Evolutionary conservation across 495 filamentous ascomycete genomes (phyloP).

Genomic region (Tricharina praecox): DNA sequence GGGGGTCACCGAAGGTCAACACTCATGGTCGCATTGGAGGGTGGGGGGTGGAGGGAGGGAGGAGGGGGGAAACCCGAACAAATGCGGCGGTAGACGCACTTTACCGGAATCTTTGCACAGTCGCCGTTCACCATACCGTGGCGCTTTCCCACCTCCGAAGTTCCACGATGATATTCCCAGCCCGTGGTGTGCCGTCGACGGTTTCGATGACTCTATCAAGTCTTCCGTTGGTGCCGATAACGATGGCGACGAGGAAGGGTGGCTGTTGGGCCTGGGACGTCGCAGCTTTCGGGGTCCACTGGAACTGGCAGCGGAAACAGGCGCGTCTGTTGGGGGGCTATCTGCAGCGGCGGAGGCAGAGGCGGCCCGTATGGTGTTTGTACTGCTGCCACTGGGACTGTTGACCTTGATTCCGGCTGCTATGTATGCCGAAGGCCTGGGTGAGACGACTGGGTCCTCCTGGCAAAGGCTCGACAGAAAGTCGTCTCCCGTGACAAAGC

Average conservation of each 20-base stretch:
- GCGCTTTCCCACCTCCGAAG: background rate
- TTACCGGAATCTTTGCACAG: slow-evolving; percentile 1
- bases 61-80: too few species aligned
- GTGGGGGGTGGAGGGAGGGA: too few species aligned
- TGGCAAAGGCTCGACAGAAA: slow-evolving; percentile 1
- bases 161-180: slow-evolving; percentile 3
- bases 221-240: background rate
- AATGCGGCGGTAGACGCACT: background rate
- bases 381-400: background rate
- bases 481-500: slow-evolving; percentile 2
- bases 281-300: background rate
- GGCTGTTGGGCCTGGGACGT: background rate
- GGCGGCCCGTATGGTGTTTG: background rate
- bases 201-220: background rate
- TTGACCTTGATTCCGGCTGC: background rate
- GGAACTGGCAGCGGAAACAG: background rate
- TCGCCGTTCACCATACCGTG: slow-evolving; percentile 4
- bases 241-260: background rate
- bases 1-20: background rate
- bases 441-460: slow-evolving; percentile 3
- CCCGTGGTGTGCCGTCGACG: background rate
- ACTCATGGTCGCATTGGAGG: too few species aligned
- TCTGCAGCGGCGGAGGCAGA: background rate
- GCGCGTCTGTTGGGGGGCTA: background rate
- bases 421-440: background rate